Conservation (phyloP, 306 rosid genomes). For the Mimosa bimucronata region DNA sequence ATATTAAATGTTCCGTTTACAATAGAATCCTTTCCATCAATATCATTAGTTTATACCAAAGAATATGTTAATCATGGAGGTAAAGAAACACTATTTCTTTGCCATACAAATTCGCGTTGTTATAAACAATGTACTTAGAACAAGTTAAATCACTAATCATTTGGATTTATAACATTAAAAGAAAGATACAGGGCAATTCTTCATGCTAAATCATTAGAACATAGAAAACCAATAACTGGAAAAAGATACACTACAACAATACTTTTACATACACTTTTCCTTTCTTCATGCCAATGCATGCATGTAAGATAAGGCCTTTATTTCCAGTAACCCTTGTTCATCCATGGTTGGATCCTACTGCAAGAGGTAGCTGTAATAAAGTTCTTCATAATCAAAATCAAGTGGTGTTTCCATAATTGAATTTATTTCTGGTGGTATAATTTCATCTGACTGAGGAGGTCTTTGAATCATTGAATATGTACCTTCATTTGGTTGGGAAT, state of each 20-base stretch:
- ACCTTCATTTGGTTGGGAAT: background rate
- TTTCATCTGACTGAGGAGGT: background rate
- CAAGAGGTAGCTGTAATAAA: background rate
- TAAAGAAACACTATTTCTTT: background rate
- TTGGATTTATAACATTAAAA: background rate
- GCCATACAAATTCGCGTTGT: background rate
- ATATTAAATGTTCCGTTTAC: background rate
- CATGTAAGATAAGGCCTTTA: background rate
- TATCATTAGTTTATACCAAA: no score
- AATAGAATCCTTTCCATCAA: background rate
- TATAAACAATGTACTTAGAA: no score
- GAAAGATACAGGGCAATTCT: background rate
- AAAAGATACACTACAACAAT: background rate
- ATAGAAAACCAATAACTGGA: no score
- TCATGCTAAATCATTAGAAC: background rate
- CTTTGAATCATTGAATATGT: background rate
- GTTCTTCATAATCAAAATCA: background rate
- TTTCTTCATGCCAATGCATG: no score
- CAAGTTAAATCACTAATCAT: background rate
- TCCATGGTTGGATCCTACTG: background rate
- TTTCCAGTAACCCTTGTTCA: background rate
- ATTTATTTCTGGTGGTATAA: background rate
- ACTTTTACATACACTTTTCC: background rate
- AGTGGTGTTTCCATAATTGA: background rate
- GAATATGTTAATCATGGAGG: background rate